A percentile compares a stretch with the other conserved stretches of the same genome.
These are phyloP conservation scores for Polyporus arcularius DNA, from an alignment of 768 basidiomycete genomes.

Conservation along the genomic window DNA sequence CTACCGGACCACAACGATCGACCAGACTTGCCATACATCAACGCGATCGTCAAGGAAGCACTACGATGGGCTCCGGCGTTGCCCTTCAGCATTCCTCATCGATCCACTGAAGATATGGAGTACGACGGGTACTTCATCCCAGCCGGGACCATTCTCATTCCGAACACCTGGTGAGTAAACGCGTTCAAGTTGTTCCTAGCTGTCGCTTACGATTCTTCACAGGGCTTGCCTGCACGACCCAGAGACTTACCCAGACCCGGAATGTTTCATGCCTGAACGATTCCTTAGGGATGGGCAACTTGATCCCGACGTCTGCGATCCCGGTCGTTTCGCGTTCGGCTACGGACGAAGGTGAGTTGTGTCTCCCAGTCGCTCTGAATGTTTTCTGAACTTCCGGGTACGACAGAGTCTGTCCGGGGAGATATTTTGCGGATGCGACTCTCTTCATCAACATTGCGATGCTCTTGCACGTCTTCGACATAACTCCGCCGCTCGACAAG, in stretches of 20 bases:
- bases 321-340: conserved; percentile 8
- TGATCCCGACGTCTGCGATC: background rate
- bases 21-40: conserved; percentile 22
- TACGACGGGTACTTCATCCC: conserved; percentile 28
- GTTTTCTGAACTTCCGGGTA: no score
- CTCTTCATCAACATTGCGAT: conserved; percentile 7
- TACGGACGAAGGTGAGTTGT: conserved; percentile 25
- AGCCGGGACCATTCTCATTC: conserved; percentile 21
- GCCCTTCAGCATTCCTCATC: conserved; percentile 30
- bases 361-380: no score
- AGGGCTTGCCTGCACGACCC: conserved; percentile 25
- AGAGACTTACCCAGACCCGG: conserved; percentile 28
- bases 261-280: conserved; percentile 31
- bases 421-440: background rate
- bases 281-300: conserved; percentile 24
- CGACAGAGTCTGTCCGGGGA: conserved; percentile 5
- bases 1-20: conserved; percentile 24
- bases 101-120: conserved; percentile 21
- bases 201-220: background rate
- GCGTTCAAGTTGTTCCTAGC: conserved; percentile 16
- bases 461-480: conserved; percentile 1
- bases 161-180: conserved; percentile 28
- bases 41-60: conserved; percentile 25
- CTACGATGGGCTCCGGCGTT: conserved; percentile 35
- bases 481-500: conserved; percentile 1